phyloP scores from a whole-genome alignment of 306 rosid species.

The Cicer arietinum region DNA sequence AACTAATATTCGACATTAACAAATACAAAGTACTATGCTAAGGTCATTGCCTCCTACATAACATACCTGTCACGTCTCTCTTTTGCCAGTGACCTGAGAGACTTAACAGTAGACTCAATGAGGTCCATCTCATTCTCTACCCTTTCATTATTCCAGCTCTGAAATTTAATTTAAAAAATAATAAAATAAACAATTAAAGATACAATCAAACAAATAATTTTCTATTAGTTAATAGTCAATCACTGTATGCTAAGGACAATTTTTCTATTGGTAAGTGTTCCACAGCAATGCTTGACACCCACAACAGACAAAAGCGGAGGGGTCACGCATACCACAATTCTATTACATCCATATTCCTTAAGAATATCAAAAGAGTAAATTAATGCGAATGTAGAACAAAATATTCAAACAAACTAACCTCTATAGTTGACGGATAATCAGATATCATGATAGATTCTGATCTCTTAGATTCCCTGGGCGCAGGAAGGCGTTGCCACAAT shows the following conservation, averaged over 20 bases:
- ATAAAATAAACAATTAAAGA: background rate
- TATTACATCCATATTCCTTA: background rate
- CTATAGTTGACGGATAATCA: conserved; percentile 69
- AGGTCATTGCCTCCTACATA: conserved; percentile 41
- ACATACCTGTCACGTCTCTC: conserved; percentile 89
- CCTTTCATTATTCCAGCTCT: conserved; percentile 85
- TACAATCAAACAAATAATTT: conserved; percentile 1
- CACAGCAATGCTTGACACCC: background rate
- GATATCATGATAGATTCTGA: conserved; percentile 81
- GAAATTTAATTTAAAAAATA: conserved; percentile 17
- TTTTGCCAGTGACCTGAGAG: conserved; percentile 87
- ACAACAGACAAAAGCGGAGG: background rate
- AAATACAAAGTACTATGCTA: conserved; percentile 14
- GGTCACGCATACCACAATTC: background rate
- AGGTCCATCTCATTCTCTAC: conserved; percentile 78
- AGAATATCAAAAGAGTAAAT: conserved; percentile 7
- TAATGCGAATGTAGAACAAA: background rate
- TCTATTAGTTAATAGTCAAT: conserved; percentile 12
- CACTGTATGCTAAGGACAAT: background rate
- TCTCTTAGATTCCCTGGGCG: conserved; percentile 56
- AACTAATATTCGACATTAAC: conserved; percentile 21
- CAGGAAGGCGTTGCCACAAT: conserved; percentile 98
- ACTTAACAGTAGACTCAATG: conserved; percentile 70
- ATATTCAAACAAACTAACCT: conserved; percentile 61
- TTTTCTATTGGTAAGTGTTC: background rate